Base-by-base conservation (phyloP, 805 yeast genomes). In the Candida broadrunensis region DNA sequence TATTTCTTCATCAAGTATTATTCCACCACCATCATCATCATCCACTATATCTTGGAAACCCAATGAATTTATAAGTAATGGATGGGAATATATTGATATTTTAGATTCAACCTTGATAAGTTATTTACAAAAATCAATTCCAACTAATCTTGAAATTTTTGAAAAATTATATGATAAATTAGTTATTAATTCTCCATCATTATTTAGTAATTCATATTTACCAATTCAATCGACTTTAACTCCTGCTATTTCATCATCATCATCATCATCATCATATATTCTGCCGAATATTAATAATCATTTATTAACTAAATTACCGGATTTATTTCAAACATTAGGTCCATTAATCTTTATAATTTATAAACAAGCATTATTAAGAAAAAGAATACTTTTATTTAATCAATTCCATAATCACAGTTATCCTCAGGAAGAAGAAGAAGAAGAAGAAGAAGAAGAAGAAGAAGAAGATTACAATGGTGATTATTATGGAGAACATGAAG, bases 291-390 rank as follows among this genome's bases (percentile, higher is more conserved):
- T 57, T 16, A 44, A 48, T 12, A 49, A 78, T 51, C 79, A 76
- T 61, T 60, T 75, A 14, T 60, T 73, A 23, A 57, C 65, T 33
- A 52, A 51, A n/a, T 58, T 80, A 15, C 67, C 76, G 1, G 57
- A 64, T 11, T 60, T 81, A 29, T 51, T 84, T 34, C 67, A 73
- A 21, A 52, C 58, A 1, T 61, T 81, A 38, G 90, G 95, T 0
- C 90, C 93, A 1, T 61, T 82, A 37, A 64, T 81, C 2, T 85
- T 83, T 52, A 75, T 70, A 30, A 56, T 83, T 4, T 86, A 83
- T 80, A 84, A 81, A 58, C 68, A 78, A 25, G 75, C 81, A 2
- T 59, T 86, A 30, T 53, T 83, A 25, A 63, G 93, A 15, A 73
- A 78, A 43, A 63, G 78, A 27, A 70, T 86, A 4, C 45, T 86